Evolutionary conservation across 2,329 filamentous ascomycete species (phyloP).

Genomic region (Sclerotinia minor): DNA sequence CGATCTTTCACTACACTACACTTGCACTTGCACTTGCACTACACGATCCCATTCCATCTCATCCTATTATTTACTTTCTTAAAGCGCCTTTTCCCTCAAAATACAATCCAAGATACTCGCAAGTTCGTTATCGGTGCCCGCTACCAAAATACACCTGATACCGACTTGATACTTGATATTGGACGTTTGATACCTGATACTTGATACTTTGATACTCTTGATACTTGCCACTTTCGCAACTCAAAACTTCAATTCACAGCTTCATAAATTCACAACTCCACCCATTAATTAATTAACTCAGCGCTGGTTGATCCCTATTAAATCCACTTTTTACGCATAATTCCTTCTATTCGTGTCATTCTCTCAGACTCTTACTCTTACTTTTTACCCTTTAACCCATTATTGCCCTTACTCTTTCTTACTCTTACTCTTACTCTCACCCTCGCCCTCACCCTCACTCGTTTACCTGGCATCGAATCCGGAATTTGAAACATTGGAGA

Average conservation of each 20-base stretch:
- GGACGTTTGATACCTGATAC: neutral
- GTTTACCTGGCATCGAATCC: neutral
- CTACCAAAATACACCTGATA: neutral
- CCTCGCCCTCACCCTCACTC: neutral
- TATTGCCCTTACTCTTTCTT: neutral
- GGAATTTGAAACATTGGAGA: constrained; percentile 21
- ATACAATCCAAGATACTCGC: neutral
- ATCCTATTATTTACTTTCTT: neutral
- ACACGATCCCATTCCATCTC: neutral
- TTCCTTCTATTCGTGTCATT: constrained; percentile 17
- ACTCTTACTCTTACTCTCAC: neutral
- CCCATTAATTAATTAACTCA: neutral
- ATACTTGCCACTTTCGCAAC: neutral
- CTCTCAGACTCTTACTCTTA: neutral
- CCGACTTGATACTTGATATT: neutral
- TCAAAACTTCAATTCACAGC: neutral
- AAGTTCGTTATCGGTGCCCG: neutral
- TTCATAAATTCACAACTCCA: neutral
- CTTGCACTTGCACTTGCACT: no score
- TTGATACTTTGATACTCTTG: neutral
- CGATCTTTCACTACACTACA: neutral
- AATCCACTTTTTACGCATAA: constrained; percentile 14
- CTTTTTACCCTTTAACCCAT: no score
- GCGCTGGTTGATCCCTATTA: neutral
- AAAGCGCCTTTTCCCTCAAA: neutral